Evolutionary conservation across 139 green algal genomes (phyloP).

Genomic region (Picochlorum costavermella): DNA sequence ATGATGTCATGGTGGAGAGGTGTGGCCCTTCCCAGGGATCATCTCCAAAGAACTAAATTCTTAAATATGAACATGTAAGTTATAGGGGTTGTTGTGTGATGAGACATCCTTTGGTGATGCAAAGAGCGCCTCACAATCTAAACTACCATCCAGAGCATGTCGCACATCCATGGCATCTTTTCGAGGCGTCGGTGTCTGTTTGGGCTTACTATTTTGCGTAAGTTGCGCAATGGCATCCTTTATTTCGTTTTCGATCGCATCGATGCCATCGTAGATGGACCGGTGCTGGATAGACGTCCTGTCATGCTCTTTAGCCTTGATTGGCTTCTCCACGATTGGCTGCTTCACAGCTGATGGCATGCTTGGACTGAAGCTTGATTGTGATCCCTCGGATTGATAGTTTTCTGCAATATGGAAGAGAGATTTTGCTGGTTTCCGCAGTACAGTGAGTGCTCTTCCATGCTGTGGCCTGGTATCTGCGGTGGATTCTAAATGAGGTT

Average conservation of each 20-base stretch:
- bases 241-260: slow-evolving; percentile 27
- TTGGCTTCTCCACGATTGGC: neutral
- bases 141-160: too few relatives aligned
- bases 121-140: slow-evolving; percentile 1
- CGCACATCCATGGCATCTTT: neutral
- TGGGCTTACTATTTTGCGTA: slow-evolving; percentile 2
- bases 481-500: slow-evolving; percentile 21
- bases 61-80: slow-evolving; percentile 11
- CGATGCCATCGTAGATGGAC: slow-evolving; percentile 14
- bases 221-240: slow-evolving; percentile 22
- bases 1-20: slow-evolving; percentile 77
- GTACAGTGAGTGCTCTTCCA: too few relatives aligned
- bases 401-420: too few relatives aligned
- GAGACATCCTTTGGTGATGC: neutral
- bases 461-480: too few relatives aligned
- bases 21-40: slow-evolving; percentile 56
- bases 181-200: neutral
- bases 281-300: neutral
- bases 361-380: slow-evolving; percentile 25
- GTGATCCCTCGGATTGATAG: too few relatives aligned
- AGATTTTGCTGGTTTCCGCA: too few relatives aligned
- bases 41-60: slow-evolving; percentile 14
- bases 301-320: neutral
- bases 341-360: slow-evolving; percentile 13
- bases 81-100: neutral